phyloP scores from a whole-genome alignment of 139 green algal genomes.

The Yamagishiella unicocca region DNA sequence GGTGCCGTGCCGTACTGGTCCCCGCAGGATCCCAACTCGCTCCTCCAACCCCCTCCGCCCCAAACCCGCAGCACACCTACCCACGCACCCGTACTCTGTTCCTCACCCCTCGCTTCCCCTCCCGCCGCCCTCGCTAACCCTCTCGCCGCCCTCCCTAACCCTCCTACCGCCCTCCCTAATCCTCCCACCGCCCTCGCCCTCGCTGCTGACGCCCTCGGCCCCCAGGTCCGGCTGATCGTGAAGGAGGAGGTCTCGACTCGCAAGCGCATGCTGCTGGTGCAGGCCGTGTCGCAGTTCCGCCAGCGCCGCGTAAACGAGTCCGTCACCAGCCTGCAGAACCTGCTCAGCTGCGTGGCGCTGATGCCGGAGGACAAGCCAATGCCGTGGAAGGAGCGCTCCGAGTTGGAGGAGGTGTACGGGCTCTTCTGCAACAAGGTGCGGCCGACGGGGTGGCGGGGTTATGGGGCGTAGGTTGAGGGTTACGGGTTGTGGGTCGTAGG shows the following conservation, averaged over 20 bases:
- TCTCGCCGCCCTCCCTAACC: neutral
- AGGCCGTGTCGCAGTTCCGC: slow-evolving; percentile 64
- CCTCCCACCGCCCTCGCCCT: neutral
- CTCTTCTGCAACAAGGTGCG: slow-evolving; percentile 73
- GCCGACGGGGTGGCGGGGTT: too few relatives aligned
- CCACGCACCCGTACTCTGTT: neutral
- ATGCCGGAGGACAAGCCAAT: slow-evolving; percentile 70
- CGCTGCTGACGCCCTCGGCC: too few relatives aligned
- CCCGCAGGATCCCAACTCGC: too few relatives aligned
- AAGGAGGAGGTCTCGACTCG: slow-evolving; percentile 70
- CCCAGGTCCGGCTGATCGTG: slow-evolving; percentile 69
- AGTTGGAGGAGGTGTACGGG: slow-evolving; percentile 89
- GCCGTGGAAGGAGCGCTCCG: slow-evolving; percentile 76
- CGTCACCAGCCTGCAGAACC: slow-evolving; percentile 56
- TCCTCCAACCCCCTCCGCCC: too few relatives aligned
- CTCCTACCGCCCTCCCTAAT: neutral
- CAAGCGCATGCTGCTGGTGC: slow-evolving; percentile 88
- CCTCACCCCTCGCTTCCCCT: neutral
- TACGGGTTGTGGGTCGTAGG: too few relatives aligned
- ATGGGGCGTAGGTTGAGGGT: too few relatives aligned
- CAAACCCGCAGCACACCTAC: neutral
- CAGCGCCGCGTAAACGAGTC: slow-evolving; percentile 50
- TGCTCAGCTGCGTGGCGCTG: slow-evolving; percentile 62
- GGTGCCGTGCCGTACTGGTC: too few relatives aligned
- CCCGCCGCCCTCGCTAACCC: neutral